A percentile compares a stretch with the other conserved stretches of the same genome.
phyloP scores from a whole-genome alignment of 1,284 basidiomycete genomes.

The Puccinia sorghi region DNA sequence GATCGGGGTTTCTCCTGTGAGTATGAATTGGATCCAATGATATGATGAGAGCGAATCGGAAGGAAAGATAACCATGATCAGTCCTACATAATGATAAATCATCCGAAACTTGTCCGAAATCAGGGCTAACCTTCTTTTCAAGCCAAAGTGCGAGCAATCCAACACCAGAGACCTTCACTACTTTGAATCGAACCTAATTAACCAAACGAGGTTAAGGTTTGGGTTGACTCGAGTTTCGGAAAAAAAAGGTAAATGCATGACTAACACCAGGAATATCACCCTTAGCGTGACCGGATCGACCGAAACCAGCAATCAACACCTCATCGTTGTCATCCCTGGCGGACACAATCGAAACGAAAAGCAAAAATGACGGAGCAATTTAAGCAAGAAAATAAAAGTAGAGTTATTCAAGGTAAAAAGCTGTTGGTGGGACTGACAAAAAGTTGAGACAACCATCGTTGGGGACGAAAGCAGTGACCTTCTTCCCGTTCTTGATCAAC shows the following conservation, averaged over 20 bases:
- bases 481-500: conserved; percentile 99
- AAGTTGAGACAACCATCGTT: conserved; percentile 99
- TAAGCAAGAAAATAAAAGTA: no score
- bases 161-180: conserved; percentile 99
- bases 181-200: conserved; percentile 91
- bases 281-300: conserved; percentile 98
- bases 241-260: conserved; percentile 54
- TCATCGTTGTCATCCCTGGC: conserved; percentile 51
- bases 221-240: neutral
- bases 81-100: neutral
- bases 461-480: conserved; percentile 81
- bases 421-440: conserved; percentile 49
- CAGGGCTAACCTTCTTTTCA: conserved; percentile 81
- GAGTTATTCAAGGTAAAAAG: no score
- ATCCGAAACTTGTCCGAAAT: no score
- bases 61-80: neutral
- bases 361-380: no score
- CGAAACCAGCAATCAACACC: conserved; percentile 99
- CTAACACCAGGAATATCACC: conserved; percentile 69
- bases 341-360: neutral
- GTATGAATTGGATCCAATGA: neutral
- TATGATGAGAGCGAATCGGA: no score
- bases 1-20: conserved; percentile 29
- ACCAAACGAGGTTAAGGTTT: conserved; percentile 35
- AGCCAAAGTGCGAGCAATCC: conserved; percentile 95